Evolutionary conservation across 768 basidiomycete genomes (phyloP).

Genomic region (Trametes maxima): DNA sequence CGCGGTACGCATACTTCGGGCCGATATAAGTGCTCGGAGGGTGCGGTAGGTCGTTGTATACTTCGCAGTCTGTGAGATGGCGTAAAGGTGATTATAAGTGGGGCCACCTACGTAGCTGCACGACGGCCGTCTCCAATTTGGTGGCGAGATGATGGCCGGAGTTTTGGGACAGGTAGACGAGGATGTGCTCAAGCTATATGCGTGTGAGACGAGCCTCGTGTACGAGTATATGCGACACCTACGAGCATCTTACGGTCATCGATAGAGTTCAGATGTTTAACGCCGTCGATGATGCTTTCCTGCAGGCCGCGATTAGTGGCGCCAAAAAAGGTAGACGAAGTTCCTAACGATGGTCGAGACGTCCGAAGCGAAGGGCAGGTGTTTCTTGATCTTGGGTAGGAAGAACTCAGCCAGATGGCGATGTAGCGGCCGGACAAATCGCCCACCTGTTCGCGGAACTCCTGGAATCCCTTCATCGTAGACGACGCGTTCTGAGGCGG

Average conservation of each 20-base stretch:
- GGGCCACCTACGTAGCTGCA: constrained; percentile 56
- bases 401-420: neutral
- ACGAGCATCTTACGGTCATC: constrained; percentile 82
- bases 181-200: constrained; percentile 67
- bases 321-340: neutral
- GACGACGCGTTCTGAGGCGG: neutral
- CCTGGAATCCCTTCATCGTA: constrained; percentile 32
- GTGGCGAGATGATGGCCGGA: constrained; percentile 49
- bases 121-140: constrained; percentile 38
- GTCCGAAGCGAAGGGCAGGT: constrained; percentile 39
- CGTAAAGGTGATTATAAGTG: neutral
- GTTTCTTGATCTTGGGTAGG: constrained; percentile 46
- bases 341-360: constrained; percentile 46
- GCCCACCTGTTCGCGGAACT: constrained; percentile 47
- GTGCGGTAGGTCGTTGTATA: constrained; percentile 82
- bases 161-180: constrained; percentile 63
- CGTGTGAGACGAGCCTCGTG: neutral
- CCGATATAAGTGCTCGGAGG: constrained; percentile 74
- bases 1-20: constrained; percentile 62
- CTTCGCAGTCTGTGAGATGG: constrained; percentile 37
- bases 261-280: constrained; percentile 60
- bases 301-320: constrained; percentile 29
- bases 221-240: constrained; percentile 28
- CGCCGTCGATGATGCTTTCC: constrained; percentile 61
- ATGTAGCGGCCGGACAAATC: neutral